Base-by-base conservation (phyloP, 768 basidiomycete species). In the Leccinum barrowsii region DNA sequence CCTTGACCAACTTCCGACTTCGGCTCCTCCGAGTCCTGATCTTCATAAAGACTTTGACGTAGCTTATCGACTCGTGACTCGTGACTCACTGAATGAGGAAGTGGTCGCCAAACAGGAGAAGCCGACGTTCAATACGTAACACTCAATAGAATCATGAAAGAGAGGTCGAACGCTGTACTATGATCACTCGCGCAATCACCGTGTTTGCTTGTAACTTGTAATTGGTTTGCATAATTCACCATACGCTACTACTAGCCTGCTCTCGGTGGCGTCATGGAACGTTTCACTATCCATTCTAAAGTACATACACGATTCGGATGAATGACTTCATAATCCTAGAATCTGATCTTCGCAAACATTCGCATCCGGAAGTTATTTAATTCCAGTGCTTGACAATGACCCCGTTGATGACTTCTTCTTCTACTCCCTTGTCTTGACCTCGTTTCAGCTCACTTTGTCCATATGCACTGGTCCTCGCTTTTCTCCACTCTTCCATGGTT, bases 21-120 rank as follows among this genome's bases (percentile, higher is more conserved):
- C 24, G 5, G 55, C 55, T 24, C 57, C 28, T 30, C 28, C 7
- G 28, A 28, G 28, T 28, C 28, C 57, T 19, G 73, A 68, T 11
- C 48, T 72, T 40, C 30, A 58, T 19, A 34, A 50, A 0, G 67
- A 76, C 24, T 59, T 79, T 13, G 52, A 60, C 7, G 50, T 69
- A 5, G 78, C 70, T 10, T 63, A 72, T 54, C 73, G 74, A 42
- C 70, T 75, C 2, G 76, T 79, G 74, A 42, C 69, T 75, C 2
- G 76, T 79, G 32, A 69, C 5, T 44, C 42, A 47, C 19, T 72
- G 57, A 13, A 26, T 15, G 62, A 64, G 50, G 57, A 57, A 34
- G 53, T 30, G 6, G 44, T 21, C 22, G 7, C 7, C 0, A 60
- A 61, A 47, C 46, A 42, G 40, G 55, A 62, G 54, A 73, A 60